A percentile compares a stretch with the other conserved stretches of the same genome.
Conservation (phyloP, 2,329 filamentous ascomycete species). For the Thielaviopsis punctulata region DNA sequence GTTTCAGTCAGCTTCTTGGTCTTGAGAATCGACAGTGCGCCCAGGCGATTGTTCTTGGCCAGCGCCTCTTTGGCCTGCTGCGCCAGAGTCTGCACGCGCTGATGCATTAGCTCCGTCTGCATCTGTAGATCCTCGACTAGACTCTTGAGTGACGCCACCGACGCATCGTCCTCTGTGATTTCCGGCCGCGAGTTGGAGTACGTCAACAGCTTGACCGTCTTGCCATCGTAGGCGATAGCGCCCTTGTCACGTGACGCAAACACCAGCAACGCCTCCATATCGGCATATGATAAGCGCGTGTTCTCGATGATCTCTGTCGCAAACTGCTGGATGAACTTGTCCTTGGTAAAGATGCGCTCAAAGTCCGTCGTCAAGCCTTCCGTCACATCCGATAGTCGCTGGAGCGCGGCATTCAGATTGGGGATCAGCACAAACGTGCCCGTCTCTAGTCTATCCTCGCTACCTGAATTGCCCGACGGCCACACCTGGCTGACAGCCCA, state of each 20-base stretch:
- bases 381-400: slow-evolving; percentile 31
- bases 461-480: slow-evolving; percentile 30
- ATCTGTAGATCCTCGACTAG: slow-evolving; percentile 58
- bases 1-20: slow-evolving; percentile 69
- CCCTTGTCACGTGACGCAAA: slow-evolving; percentile 53
- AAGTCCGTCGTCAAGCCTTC: slow-evolving; percentile 31
- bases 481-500: slow-evolving; percentile 64
- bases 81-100: slow-evolving; percentile 48
- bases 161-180: slow-evolving; percentile 62
- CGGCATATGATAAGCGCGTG: slow-evolving; percentile 38
- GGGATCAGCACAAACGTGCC: slow-evolving; percentile 49
- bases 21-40: slow-evolving; percentile 62
- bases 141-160: slow-evolving; percentile 69
- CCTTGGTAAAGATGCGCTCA: slow-evolving; percentile 49
- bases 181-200: slow-evolving; percentile 16
- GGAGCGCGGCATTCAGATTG: slow-evolving; percentile 43
- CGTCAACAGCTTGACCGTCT: slow-evolving; percentile 57
- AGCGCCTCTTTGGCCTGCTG: slow-evolving; percentile 53
- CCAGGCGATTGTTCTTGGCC: slow-evolving; percentile 50
- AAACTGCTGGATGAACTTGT: slow-evolving; percentile 45
- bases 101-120: slow-evolving; percentile 49
- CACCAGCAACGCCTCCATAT: slow-evolving; percentile 52
- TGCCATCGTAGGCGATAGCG: slow-evolving; percentile 39
- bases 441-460: slow-evolving; percentile 37
- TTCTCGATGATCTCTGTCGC: slow-evolving; percentile 31